Evolutionary conservation across 345 rosid genomes (phyloP), one percentile per base, ranked within the genome.

Genomic region (Arabis hirsuta): DNA sequence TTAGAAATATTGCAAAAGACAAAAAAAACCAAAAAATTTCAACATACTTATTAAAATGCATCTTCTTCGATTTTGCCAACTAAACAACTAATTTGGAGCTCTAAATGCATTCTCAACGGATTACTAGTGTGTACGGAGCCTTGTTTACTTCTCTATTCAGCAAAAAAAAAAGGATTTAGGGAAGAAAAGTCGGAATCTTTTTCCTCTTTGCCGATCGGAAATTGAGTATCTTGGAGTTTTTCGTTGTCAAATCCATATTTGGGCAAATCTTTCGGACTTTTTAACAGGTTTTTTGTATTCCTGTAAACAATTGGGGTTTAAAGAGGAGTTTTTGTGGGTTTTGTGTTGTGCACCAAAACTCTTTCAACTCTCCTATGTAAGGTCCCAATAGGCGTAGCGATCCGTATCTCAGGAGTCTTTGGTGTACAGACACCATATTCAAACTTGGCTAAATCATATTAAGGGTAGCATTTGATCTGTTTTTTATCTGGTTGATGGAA

Each of bases 381-480:
- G n/a, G n/a, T n/a, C n/a, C n/a, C n/a, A n/a, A n/a, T n/a, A n/a
- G n/a, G n/a, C n/a, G n/a, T n/a, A n/a, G n/a, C n/a, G n/a, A n/a
- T n/a, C n/a, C n/a, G n/a, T n/a, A n/a, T n/a, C n/a, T n/a, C 32
- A 12, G n/a, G n/a, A n/a, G n/a, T n/a, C 36, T 32, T 3, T 39
- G 14, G 52, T 61, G 55, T 45, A 19, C 32, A 12, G n/a, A 27
- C 29, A 55, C n/a, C n/a, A n/a, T 61, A 29, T 32, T 9, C 46
- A 16, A 55, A 42, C 62, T 8, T 67, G 8, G 19, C 61, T 57
- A 5, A 38, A 5, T n/a, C 53, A 26, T 36, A 31, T 42, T 27
- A 71, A 38, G n/a, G n/a, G n/a, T 38, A 38, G 32, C 53, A 52
- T 12, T 59, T 29, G 67, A 55, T 56, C 99, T 41, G 92, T 96